Base-by-base conservation (phyloP, 108 stramenopile genomes). In the Cyclotella choctawhatcheeana region DNA sequence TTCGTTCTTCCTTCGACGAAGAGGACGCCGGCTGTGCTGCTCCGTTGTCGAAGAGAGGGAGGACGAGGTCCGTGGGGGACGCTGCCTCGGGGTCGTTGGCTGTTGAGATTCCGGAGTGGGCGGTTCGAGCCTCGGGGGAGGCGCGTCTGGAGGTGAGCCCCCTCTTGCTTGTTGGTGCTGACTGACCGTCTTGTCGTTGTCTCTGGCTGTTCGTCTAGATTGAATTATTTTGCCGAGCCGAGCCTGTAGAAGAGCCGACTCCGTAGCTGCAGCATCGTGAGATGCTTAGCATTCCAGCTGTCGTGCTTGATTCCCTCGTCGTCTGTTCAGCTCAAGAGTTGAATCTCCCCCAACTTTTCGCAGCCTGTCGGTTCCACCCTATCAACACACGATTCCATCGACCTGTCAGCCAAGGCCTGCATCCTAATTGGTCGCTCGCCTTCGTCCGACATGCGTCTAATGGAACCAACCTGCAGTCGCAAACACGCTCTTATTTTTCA, bases 401-500 rank as follows among this genome's bases (percentile, higher is more conserved):
- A 93, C 64, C 66, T 93, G 20, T 89, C 88, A 2, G 29, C 60
- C n/a, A 78, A 73, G 65, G 74, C 86, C n/a, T 84, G 82, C 35
- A 84, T 85, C 58, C 78, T 86, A 50, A 61, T 93, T 20, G 92
- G 92, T 0, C 84, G 92, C 12, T 90, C 92, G 14, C 89, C 89
- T 2, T 68, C 76, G 17, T 81, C 79, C 31, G 85, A 93, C 67
- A 76, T 93, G 51, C 85, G 85, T 60, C 82, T 93, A 24, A 43
- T 81, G n/a, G 89, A 90, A 56, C 83, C 66, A 1, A 90, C 89
- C 2, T 88, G 88, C 4, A 88, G 87, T 35, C 75, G 92, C 45
- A 78, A 78, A 35, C 92, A 93, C 58, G 92, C 92, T 8, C 83
- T 93, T 73, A 73, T 93, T 25, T 93, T 93, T 58, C 92, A 93